Base-by-base conservation (phyloP, 1,284 basidiomycete species). In the Serendipita sp. region DNA sequence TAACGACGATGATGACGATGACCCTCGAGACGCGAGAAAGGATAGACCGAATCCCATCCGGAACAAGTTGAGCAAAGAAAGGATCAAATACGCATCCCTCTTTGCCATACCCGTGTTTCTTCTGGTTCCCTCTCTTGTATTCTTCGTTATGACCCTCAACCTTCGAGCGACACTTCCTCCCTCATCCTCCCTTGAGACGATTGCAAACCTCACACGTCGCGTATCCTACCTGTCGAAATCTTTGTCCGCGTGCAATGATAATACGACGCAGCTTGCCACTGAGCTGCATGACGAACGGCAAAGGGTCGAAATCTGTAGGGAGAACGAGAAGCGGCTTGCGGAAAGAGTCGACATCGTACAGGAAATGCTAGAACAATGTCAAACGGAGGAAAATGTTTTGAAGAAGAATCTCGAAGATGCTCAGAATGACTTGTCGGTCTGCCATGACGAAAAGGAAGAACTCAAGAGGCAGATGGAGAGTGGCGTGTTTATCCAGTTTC, bases 101-200 rank as follows among this genome's bases (percentile, higher is more conserved):
- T 49, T 49, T 30, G 17, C 47, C 2, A 58, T 58, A n/a, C 53
- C 53, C 8, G 26, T 58, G 1, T n/a, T 58, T 10, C 53, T 58
- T 10, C 32, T 58, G 3, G 30, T 58, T 30, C 53, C 53, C 6
- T 29, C 53, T 4, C n/a, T 58, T 1, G 26, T 58, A 4, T 58
- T 58, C 30, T 58, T 58, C n/a, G 30, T 58, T 2, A 58, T 58
- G 53, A 58, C 53, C 29, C 30, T 58, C 22, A 58, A 58, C 29
- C 53, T 58, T 6, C 53, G 53, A 35, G 32, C 26, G 1, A 29
- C 17, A 22, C 12, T 58, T 10, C 53, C 53, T 1, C 53, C 53
- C 10, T 58, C 53, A n/a, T 29, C 22, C 4, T 58, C 53, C 6
- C 30, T 58, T 8, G 53, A 58, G 26, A 58, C 13, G 12, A 53